Conservation (phyloP, 768 basidiomycete species). For the Lactarius indigo region DNA sequence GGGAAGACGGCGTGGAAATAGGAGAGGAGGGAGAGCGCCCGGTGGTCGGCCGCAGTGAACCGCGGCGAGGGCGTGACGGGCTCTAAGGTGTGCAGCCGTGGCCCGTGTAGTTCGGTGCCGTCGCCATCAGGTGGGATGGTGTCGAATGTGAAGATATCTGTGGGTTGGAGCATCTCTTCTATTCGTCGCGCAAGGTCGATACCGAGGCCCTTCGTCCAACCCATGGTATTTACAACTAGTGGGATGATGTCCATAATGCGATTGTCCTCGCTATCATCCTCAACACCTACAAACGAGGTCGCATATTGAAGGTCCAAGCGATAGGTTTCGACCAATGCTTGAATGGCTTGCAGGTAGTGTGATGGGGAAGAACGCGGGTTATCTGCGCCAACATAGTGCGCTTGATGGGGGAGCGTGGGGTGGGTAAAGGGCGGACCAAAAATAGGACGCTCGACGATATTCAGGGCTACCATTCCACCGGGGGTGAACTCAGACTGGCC, state of each 20-base stretch:
- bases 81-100: slow-evolving; percentile 44
- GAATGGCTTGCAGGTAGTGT: slow-evolving; percentile 68
- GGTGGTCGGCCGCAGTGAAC: slow-evolving; percentile 64
- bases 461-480: slow-evolving; percentile 79
- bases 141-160: slow-evolving; percentile 53
- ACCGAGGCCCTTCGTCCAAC: slow-evolving; percentile 94
- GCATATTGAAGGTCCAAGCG: slow-evolving; percentile 63
- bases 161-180: slow-evolving; percentile 59
- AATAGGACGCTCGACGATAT: slow-evolving; percentile 58
- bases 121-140: slow-evolving; percentile 2
- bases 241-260: slow-evolving; percentile 63
- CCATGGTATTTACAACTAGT: slow-evolving; percentile 92
- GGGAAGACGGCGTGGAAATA: slow-evolving; percentile 64
- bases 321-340: slow-evolving; percentile 63
- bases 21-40: slow-evolving; percentile 65
- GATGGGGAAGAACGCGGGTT: slow-evolving; percentile 76
- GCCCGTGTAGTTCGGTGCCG: not conserved
- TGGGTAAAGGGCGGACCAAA: slow-evolving; percentile 92
- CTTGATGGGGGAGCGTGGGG: slow-evolving; percentile 59
- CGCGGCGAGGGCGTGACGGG: slow-evolving; percentile 42
- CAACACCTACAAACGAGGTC: slow-evolving; percentile 27
- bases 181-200: slow-evolving; percentile 72
- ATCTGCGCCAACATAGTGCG: slow-evolving; percentile 80
- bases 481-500: slow-evolving; percentile 95
- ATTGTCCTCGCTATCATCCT: slow-evolving; percentile 31